A percentile compares a stretch with the other conserved stretches of the same genome.
These are phyloP conservation scores for Candida manassasensis DNA, from an alignment of 805 yeast genomes.

Conservation along the genomic window DNA sequence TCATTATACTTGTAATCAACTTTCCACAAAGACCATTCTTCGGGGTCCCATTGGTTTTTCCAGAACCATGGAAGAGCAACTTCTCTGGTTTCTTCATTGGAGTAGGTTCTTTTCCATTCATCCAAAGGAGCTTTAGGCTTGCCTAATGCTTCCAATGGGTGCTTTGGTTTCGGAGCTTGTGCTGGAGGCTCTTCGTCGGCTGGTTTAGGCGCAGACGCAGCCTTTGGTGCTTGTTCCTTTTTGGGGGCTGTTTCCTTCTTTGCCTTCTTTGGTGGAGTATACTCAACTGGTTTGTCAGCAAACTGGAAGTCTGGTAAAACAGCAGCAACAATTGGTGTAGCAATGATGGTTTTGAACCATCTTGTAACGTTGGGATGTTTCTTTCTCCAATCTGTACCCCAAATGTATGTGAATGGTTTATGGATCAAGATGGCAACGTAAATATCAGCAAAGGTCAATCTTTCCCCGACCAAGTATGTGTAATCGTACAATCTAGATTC, in stretches of 20 bases:
- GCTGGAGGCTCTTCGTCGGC: slow-evolving; percentile 37
- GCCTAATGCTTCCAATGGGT: slow-evolving; percentile 85
- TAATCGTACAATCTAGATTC: slow-evolving; percentile 55
- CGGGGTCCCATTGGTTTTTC: slow-evolving; percentile 80
- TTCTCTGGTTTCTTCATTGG: slow-evolving; percentile 95
- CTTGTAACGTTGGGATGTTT: slow-evolving; percentile 58
- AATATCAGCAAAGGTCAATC: slow-evolving; percentile 53
- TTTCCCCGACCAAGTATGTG: slow-evolving; percentile 70
- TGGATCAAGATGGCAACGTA: slow-evolving; percentile 43
- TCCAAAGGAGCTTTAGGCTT: slow-evolving; percentile 67
- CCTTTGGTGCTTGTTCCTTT: slow-evolving; percentile 32
- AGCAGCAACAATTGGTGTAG: slow-evolving; percentile 43
- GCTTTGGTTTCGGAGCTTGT: slow-evolving; percentile 75
- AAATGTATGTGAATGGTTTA: slow-evolving; percentile 55
- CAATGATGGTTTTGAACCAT: slow-evolving; percentile 61
- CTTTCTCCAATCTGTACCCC: slow-evolving; percentile 63
- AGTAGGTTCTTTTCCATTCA: slow-evolving; percentile 95
- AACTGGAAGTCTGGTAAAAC: slow-evolving; percentile 50
- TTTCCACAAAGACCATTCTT: slow-evolving; percentile 93
- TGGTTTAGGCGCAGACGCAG: slow-evolving; percentile 40
- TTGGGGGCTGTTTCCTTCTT: slow-evolving; percentile 39
- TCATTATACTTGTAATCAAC: slow-evolving; percentile 97
- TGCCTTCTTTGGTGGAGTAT: slow-evolving; percentile 73
- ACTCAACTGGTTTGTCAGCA: slow-evolving; percentile 62
- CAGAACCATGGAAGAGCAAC: slow-evolving; percentile 97